Evolutionary conservation across 2,329 filamentous ascomycete species (phyloP), one percentile per base, ranked within the genome.

Genomic region (Sclerotinia trifoliorum): DNA sequence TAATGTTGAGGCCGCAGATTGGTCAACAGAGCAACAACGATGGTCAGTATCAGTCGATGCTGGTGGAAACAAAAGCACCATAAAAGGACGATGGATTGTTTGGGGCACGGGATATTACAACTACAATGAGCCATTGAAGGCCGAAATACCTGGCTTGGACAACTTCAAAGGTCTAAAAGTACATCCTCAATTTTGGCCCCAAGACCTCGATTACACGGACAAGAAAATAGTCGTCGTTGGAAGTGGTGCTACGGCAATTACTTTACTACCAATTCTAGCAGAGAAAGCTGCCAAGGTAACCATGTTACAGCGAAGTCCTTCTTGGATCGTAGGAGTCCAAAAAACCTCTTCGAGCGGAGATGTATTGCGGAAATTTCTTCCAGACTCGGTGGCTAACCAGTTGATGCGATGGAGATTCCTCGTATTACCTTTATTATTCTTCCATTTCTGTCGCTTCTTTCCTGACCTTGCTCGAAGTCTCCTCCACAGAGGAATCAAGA

Each of bases 221-320:
- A 90, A 91, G 69, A 74, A 72, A 51, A 72, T 76, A 26, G 70
- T 74, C 29, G 70, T 76, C 32, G 73, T 76, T 48, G 72, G 72
- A n/a, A 71, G 67, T 15, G 92, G 92, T 8, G 92, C 92, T 2
- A 96, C 92, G 0, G 89, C 91, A 8, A 79, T 94, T 57, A 95
- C 92, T 0, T 81, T 96, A 0, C 77, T 95, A 1, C 92, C 92
- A 0, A 85, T 83, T 60, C 78, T 96, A 58, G 86, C 87, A 0
- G 80, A 89, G 52, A 85, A 83, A 48, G 90, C 90, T 5, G 79
- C 79, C 8, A 84, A 85, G 29, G 86, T 93, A 48, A 94, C 91
- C 1, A 92, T 94, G 86, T 83, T 96, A 3, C 92, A 96, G 79
- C 87, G 92, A 67, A 92, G 88, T 60, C 92, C 92, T 0, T 85